Conservation (phyloP, 1,284 basidiomycete genomes). For the Trichosporon ovoides region DNA sequence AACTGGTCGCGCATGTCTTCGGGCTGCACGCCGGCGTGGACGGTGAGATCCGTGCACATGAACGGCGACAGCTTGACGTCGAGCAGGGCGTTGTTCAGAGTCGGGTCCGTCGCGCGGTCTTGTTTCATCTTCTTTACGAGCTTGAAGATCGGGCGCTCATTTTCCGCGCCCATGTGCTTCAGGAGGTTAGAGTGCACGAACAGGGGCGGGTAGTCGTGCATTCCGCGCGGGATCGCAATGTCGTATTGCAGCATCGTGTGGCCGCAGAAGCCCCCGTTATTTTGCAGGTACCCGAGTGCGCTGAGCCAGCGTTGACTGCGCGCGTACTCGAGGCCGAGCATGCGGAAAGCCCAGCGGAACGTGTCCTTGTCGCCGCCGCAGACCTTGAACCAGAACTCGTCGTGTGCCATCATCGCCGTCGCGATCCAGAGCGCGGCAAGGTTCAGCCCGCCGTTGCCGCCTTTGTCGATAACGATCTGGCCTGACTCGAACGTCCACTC, state of each 20-base stretch:
- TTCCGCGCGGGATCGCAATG: constrained; percentile 25
- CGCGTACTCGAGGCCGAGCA: constrained; percentile 45
- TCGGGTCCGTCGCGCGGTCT: constrained; percentile 27
- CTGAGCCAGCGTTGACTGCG: constrained; percentile 49
- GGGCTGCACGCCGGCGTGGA: constrained; percentile 18
- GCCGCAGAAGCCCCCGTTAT: constrained; percentile 49
- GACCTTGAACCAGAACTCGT: constrained; percentile 51
- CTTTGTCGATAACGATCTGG: constrained; percentile 52
- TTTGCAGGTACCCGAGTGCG: constrained; percentile 41
- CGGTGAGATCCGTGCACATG: constrained; percentile 47
- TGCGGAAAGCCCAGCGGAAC: constrained; percentile 51
- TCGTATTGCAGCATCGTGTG: constrained; percentile 46
- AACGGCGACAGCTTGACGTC: constrained; percentile 45
- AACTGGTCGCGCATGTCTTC: constrained; percentile 8
- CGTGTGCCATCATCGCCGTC: constrained; percentile 33
- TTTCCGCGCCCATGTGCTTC: constrained; percentile 44
- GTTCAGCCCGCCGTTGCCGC: constrained; percentile 51
- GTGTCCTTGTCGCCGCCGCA: constrained; percentile 52
- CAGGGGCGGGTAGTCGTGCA: constrained; percentile 29
- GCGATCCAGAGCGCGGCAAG: constrained; percentile 51
- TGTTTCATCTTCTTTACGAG: constrained; percentile 40
- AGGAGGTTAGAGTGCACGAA: constrained; percentile 50
- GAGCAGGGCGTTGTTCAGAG: constrained; percentile 40
- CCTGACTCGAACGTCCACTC: constrained; percentile 47
- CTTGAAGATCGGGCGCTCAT: constrained; percentile 34